Evolutionary conservation across 2,329 filamentous ascomycete genomes (phyloP).

Genomic region (Ascochyta clinopodiicola): DNA sequence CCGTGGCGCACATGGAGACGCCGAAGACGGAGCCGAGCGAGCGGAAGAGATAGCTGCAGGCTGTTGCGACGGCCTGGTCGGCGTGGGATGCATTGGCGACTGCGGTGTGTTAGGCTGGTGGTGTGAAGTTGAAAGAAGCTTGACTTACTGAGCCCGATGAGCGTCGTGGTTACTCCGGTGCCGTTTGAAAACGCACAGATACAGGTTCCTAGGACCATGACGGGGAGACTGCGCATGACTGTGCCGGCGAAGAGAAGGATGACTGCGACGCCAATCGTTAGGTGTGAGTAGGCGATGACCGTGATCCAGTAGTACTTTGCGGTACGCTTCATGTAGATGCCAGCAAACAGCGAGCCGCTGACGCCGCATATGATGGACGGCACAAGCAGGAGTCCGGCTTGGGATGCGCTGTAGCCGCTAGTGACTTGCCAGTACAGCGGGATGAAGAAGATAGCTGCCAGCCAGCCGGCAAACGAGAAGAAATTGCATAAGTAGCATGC

Average conservation of each 20-base stretch:
- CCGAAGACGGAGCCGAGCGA: slow-evolving; percentile 71
- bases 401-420: slow-evolving; percentile 67
- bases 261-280: slow-evolving; percentile 62
- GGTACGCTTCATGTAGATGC: slow-evolving; percentile 71
- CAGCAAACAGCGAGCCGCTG: slow-evolving; percentile 67
- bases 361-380: slow-evolving; percentile 70
- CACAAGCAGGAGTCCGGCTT: slow-evolving; percentile 69
- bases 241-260: slow-evolving; percentile 65
- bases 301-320: slow-evolving; percentile 77
- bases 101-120: slow-evolving; percentile 22
- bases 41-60: slow-evolving; percentile 82
- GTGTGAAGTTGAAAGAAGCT: not conserved
- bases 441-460: slow-evolving; percentile 72
- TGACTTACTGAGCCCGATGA: slow-evolving; percentile 68
- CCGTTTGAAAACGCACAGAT: slow-evolving; percentile 62
- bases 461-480: slow-evolving; percentile 68
- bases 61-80: slow-evolving; percentile 77
- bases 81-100: slow-evolving; percentile 71
- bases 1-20: slow-evolving; percentile 72
- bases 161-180: slow-evolving; percentile 71
- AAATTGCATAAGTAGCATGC: slow-evolving; percentile 76
- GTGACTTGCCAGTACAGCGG: slow-evolving; percentile 80
- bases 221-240: slow-evolving; percentile 55
- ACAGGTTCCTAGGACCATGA: slow-evolving; percentile 65
- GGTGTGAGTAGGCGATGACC: slow-evolving; percentile 59